Conservation (phyloP, 164 flowering plant species). For the Liriodendron chinense region DNA sequence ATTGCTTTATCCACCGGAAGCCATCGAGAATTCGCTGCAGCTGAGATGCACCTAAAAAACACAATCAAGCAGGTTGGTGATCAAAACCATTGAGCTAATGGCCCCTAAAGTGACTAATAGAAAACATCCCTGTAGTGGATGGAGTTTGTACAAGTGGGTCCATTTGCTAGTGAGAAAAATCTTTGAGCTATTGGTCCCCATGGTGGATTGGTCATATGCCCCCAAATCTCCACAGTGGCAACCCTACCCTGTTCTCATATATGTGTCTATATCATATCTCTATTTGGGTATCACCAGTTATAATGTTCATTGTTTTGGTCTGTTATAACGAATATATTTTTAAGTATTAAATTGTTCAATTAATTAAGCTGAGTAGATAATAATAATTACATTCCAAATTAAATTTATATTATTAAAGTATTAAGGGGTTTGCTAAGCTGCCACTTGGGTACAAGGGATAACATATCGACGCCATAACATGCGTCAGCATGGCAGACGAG, state of each 20-base stretch:
- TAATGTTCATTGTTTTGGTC: background rate
- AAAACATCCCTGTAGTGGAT: background rate
- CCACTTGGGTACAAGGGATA: no score
- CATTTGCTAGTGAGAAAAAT: background rate
- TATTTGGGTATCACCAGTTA: background rate
- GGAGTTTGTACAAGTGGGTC: background rate
- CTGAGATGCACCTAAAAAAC: conserved; percentile 79
- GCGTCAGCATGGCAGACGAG: no score
- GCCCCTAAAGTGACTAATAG: background rate
- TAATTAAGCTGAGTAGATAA: no score
- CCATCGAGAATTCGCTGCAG: conserved; percentile 53
- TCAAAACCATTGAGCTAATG: background rate
- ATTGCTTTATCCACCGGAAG: conserved; percentile 50
- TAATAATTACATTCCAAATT: no score
- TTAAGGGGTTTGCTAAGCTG: no score
- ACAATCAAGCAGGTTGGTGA: conserved; percentile 53
- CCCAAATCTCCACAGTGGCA: background rate
- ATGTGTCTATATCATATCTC: no score
- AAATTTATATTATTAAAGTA: no score
- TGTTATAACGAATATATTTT: no score
- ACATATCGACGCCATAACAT: no score
- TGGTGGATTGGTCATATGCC: background rate
- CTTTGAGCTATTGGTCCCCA: background rate
- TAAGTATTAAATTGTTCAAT: no score
- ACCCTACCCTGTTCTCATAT: no score